These are phyloP conservation scores for Aspergillus sp. DNA, from an alignment of 2,329 filamentous ascomycete genomes.

Conservation along the genomic window DNA sequence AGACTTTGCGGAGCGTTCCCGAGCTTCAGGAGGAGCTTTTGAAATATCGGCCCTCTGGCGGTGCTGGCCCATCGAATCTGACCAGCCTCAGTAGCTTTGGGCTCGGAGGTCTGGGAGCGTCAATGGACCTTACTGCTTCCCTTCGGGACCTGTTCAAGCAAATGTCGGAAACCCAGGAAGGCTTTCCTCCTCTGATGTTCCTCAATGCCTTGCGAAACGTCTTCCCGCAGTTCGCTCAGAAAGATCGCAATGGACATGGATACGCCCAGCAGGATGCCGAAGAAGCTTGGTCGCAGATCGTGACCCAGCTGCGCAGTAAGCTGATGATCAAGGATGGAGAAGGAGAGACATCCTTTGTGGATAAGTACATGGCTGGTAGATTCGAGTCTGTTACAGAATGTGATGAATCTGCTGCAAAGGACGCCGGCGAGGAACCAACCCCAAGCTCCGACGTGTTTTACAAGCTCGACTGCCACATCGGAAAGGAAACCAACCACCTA, in stretches of 20 bases:
- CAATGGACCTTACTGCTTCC: constrained; percentile 71
- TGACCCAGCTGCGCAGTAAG: constrained; percentile 77
- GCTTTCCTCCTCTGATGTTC: constrained; percentile 81
- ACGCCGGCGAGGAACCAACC: constrained; percentile 69
- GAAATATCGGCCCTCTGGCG: constrained; percentile 54
- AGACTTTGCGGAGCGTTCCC: constrained; percentile 82
- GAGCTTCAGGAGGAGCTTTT: constrained; percentile 80
- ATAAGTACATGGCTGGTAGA: constrained; percentile 83
- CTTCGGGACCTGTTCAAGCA: constrained; percentile 81
- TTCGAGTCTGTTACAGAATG: constrained; percentile 79
- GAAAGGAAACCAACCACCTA: constrained; percentile 80
- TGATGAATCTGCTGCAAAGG: constrained; percentile 75
- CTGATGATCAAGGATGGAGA: constrained; percentile 62
- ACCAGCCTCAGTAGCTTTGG: constrained; percentile 54
- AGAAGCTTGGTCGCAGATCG: constrained; percentile 95
- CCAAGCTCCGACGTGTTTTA: constrained; percentile 73
- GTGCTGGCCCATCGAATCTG: constrained; percentile 32
- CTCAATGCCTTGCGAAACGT: constrained; percentile 73
- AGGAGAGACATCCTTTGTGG: constrained; percentile 68
- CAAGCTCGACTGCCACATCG: constrained; percentile 96
- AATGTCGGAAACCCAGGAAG: constrained; percentile 85
- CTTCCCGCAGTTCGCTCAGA: constrained; percentile 93
- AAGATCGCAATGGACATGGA: constrained; percentile 74
- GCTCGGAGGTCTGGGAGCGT: constrained; percentile 57
- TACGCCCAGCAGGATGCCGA: constrained; percentile 99